Evolutionary conservation across 148 eudicot species (phyloP).

Genomic region (Rhododendron simsii): DNA sequence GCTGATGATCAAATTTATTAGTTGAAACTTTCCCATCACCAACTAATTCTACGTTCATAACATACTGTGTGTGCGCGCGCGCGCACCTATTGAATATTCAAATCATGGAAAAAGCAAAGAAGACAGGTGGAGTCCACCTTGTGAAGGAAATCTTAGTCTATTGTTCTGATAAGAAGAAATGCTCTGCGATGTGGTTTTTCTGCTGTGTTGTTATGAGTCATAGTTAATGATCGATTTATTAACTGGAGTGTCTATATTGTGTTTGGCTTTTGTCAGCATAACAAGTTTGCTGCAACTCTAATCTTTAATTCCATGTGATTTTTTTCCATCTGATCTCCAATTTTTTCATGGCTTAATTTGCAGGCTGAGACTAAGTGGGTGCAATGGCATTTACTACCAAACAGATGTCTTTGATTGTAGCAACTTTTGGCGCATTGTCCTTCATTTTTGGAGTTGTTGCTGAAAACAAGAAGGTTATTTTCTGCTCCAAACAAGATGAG

Average conservation of each 20-base stretch:
- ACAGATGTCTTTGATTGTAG: slow-evolving; percentile 59
- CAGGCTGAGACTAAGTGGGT: slow-evolving; percentile 7
- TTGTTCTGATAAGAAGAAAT: background rate
- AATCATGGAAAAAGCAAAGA: background rate
- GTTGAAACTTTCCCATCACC: background rate
- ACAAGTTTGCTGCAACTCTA: background rate
- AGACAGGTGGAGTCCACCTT: background rate
- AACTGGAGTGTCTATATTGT: no score
- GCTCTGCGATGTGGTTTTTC: background rate
- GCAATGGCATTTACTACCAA: slow-evolving; percentile 37
- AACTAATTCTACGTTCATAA: background rate
- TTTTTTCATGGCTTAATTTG: background rate
- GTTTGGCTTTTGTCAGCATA: background rate
- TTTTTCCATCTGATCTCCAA: background rate
- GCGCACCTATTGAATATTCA: background rate
- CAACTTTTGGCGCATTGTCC: slow-evolving; percentile 53
- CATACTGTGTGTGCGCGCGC: background rate
- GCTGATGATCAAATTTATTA: background rate
- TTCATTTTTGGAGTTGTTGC: slow-evolving; percentile 80
- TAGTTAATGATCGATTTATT: background rate
- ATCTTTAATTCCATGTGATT: background rate
- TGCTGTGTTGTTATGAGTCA: background rate
- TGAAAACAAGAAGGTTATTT: slow-evolving; percentile 82
- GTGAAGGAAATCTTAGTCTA: background rate
- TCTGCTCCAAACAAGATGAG: background rate